Evolutionary conservation across 2,329 filamentous ascomycete genomes (phyloP).

Genomic region (Nothophaeocryptopus gaeumannii): DNA sequence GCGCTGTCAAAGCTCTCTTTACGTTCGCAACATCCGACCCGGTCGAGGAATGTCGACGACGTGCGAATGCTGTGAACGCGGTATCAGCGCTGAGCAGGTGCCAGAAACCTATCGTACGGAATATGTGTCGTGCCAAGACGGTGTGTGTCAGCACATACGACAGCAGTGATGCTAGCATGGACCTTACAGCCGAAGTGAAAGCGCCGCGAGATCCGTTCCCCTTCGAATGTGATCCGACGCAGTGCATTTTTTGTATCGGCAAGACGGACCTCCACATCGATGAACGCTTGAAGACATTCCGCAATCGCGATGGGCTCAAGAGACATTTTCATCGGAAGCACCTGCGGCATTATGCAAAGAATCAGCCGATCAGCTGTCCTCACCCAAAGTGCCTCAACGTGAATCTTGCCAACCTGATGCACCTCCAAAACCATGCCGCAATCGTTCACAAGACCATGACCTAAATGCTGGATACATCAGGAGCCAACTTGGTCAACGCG

Average conservation of each 20-base stretch:
- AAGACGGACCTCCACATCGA: not conserved
- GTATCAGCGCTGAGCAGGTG: conserved; percentile 1
- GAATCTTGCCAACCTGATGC: conserved; percentile 1
- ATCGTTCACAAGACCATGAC: conserved; percentile 4
- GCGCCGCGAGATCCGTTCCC: conserved; percentile 2
- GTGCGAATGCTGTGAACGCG: conserved; percentile 5
- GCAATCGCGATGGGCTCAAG: conserved; percentile 6
- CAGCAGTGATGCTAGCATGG: not conserved
- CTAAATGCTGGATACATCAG: conserved; percentile 2
- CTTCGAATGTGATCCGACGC: not conserved
- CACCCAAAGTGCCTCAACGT: conserved; percentile 2
- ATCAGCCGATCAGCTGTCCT: not conserved
- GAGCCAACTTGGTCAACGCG: no score
- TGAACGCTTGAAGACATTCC: conserved; percentile 1
- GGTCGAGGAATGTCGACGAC: not conserved
- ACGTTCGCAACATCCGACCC: conserved; percentile 1
- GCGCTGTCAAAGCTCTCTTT: conserved; percentile 5
- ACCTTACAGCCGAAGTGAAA: not conserved
- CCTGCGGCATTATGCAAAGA: not conserved
- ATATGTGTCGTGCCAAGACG: not conserved
- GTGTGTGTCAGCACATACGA: not conserved
- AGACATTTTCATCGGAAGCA: conserved; percentile 5
- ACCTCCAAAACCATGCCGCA: conserved; percentile 4
- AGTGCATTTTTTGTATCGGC: conserved; percentile 1
- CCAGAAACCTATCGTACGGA: not conserved